phyloP scores from a whole-genome alignment of 306 rosid species.

The Pachyrhizus erosus region DNA sequence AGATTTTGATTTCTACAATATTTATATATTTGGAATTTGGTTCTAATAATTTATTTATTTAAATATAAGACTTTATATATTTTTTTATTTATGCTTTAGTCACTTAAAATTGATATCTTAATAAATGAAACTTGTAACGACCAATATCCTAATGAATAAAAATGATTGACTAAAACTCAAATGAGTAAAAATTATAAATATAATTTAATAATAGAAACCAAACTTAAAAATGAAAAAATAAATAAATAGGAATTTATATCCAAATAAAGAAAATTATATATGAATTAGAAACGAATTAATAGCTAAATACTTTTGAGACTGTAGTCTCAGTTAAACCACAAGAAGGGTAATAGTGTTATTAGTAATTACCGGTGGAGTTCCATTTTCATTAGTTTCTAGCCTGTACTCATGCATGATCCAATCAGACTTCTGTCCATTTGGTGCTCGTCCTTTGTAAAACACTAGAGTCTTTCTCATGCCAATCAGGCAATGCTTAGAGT shows the following conservation, averaged over 20 bases:
- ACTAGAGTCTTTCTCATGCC: conserved; percentile 96
- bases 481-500: conserved; percentile 64
- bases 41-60: background rate
- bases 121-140: background rate
- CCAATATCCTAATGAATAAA: background rate
- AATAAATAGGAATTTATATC: background rate
- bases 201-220: too few species aligned
- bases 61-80: background rate
- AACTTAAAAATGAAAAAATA: too few species aligned
- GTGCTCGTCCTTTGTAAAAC: conserved; percentile 90
- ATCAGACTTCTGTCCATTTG: conserved; percentile 88
- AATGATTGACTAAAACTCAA: background rate
- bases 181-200: too few species aligned
- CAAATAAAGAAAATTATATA: background rate
- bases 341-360: background rate
- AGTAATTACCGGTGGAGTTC: conserved; percentile 66
- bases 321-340: background rate
- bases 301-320: background rate
- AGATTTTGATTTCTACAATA: background rate
- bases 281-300: background rate
- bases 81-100: background rate
- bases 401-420: conserved; percentile 99
- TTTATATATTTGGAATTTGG: background rate
- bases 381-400: conserved; percentile 83
- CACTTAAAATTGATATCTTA: background rate